Conservation (phyloP, 176 grass and related monocot species). For the Bromus sterilis region DNA sequence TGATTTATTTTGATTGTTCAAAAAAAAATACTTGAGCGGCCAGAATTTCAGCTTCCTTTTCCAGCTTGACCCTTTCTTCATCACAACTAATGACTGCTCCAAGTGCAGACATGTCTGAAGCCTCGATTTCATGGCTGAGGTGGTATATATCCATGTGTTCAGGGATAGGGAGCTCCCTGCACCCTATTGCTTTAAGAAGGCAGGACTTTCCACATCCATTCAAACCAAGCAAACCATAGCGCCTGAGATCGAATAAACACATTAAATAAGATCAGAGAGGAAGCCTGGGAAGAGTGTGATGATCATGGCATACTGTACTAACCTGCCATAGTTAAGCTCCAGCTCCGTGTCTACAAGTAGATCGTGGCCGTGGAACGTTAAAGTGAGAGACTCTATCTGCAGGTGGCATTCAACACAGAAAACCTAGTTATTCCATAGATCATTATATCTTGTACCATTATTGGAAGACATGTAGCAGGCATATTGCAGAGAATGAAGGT, state of each 20-base stretch:
- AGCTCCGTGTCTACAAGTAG: slow-evolving; percentile 34
- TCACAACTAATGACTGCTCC: slow-evolving; percentile 76
- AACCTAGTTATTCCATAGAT: neutral
- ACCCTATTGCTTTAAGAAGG: slow-evolving; percentile 63
- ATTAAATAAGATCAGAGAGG: neutral
- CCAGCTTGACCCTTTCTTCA: slow-evolving; percentile 65
- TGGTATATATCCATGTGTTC: slow-evolving; percentile 84
- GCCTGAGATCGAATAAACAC: slow-evolving; percentile 32
- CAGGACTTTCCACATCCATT: slow-evolving; percentile 90
- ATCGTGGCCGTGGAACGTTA: slow-evolving; percentile 43
- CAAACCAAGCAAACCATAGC: slow-evolving; percentile 76
- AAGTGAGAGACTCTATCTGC: slow-evolving; percentile 43
- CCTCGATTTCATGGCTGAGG: slow-evolving; percentile 72
- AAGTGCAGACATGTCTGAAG: slow-evolving; percentile 78
- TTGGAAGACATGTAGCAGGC: neutral
- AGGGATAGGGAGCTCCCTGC: slow-evolving; percentile 68
- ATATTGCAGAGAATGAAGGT: neutral
- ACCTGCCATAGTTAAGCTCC: slow-evolving; percentile 40
- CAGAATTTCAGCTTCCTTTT: slow-evolving; percentile 77
- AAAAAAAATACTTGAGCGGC: slow-evolving; percentile 9
- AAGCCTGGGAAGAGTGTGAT: neutral
- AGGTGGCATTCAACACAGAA: neutral
- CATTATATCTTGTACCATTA: neutral
- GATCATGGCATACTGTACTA: neutral
- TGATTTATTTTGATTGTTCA: neutral